These are phyloP conservation scores for Phytophthora foliorum DNA, from an alignment of 352 stramenopile species.

Conservation along the genomic window DNA sequence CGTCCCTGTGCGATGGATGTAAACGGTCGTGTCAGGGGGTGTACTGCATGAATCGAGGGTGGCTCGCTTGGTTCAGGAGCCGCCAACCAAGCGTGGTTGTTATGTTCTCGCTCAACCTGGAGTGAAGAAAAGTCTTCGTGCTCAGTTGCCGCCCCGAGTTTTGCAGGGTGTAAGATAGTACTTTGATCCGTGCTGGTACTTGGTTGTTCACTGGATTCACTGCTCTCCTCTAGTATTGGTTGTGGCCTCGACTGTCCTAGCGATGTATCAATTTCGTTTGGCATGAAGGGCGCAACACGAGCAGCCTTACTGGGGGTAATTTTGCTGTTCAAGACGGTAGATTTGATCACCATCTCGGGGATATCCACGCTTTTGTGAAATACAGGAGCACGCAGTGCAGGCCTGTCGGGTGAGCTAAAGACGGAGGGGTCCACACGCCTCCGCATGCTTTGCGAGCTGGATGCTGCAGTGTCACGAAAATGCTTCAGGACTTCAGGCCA, in stretches of 20 bases:
- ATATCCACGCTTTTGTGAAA: slow-evolving; percentile 31
- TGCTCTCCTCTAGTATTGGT: slow-evolving; percentile 32
- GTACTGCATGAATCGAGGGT: slow-evolving; percentile 28
- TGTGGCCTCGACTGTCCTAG: slow-evolving; percentile 5
- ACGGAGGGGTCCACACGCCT: slow-evolving; percentile 40
- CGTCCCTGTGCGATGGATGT: slow-evolving; percentile 32
- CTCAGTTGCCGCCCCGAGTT: neutral
- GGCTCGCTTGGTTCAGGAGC: slow-evolving; percentile 18
- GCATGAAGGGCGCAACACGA: slow-evolving; percentile 33
- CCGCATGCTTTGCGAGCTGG: slow-evolving; percentile 56
- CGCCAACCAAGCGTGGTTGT: slow-evolving; percentile 35
- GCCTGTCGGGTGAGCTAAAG: slow-evolving; percentile 10
- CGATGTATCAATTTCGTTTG: slow-evolving; percentile 17
- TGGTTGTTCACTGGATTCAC: slow-evolving; percentile 13
- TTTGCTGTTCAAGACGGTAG: slow-evolving; percentile 36
- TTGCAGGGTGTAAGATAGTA: neutral
- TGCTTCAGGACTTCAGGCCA: slow-evolving; percentile 81
- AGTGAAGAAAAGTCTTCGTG: neutral
- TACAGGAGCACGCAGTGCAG: slow-evolving; percentile 7
- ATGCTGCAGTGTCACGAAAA: slow-evolving; percentile 60
- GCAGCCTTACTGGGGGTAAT: slow-evolving; percentile 14
- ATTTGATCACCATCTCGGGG: slow-evolving; percentile 45
- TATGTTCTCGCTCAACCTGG: slow-evolving; percentile 20
- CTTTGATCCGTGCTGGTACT: slow-evolving; percentile 5
- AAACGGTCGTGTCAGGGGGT: slow-evolving; percentile 35